Evolutionary conservation across 495 filamentous ascomycete genomes (phyloP).

Genomic region (Cercophora samala): DNA sequence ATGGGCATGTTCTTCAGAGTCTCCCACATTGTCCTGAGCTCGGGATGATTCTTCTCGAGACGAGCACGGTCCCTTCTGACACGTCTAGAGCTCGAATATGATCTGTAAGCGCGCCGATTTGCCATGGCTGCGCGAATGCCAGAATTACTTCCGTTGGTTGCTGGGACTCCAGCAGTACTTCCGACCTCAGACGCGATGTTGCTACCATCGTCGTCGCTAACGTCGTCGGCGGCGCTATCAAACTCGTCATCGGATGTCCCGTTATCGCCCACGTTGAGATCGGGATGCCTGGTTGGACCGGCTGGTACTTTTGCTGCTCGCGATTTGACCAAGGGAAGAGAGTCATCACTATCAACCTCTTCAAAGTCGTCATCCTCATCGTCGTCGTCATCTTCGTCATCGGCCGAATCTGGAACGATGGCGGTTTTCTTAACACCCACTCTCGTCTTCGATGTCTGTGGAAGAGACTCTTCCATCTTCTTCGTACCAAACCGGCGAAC

Average conservation of each 20-base stretch:
- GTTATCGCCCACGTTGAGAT: neutral
- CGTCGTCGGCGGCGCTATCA: neutral
- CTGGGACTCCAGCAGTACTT: neutral
- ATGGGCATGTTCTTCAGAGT: conserved; percentile 63
- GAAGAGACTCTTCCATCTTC: too few species aligned
- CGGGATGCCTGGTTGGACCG: neutral
- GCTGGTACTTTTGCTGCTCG: neutral
- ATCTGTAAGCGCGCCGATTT: conserved; percentile 30
- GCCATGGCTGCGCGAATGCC: conserved; percentile 17
- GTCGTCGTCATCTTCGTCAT: conserved; percentile 5
- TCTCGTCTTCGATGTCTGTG: conserved; percentile 4
- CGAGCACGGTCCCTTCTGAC: conserved; percentile 23
- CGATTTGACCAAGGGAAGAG: neutral
- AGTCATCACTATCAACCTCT: conserved; percentile 12
- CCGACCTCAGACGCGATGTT: neutral
- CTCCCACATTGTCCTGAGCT: conserved; percentile 77
- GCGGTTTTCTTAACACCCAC: neutral
- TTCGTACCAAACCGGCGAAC: too few species aligned
- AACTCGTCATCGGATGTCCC: neutral
- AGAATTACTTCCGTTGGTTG: neutral
- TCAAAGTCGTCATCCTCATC: conserved; percentile 6
- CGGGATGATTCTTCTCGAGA: conserved; percentile 74
- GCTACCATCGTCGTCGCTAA: neutral
- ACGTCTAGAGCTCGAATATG: conserved; percentile 26
- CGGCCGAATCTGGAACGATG: neutral